Conservation (phyloP, 208 protist species). For the Leishmania arabica region DNA sequence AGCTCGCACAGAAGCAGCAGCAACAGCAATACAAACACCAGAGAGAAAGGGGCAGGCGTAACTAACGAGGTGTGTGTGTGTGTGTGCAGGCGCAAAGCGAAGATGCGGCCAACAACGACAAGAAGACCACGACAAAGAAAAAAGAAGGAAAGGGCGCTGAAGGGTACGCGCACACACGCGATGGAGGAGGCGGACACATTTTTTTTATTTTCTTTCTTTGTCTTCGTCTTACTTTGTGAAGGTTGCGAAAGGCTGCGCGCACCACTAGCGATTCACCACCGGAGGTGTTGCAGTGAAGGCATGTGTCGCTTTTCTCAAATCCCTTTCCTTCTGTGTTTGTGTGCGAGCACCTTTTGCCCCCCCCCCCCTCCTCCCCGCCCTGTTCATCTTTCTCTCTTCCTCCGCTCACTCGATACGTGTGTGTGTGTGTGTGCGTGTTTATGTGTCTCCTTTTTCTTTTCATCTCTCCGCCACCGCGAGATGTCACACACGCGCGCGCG, state of each 20-base stretch:
- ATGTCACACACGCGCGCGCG: neutral
- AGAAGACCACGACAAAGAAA: no score
- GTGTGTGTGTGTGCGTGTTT: neutral
- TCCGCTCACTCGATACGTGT: neutral
- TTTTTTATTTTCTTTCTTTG: neutral
- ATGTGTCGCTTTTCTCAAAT: neutral
- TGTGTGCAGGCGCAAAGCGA: neutral
- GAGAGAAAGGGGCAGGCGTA: constrained; percentile 4
- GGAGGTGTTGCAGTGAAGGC: neutral
- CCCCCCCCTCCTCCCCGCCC: neutral
- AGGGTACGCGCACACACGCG: neutral
- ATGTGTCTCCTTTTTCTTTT: neutral
- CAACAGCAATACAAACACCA: constrained; percentile 16
- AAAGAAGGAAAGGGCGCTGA: neutral
- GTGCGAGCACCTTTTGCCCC: neutral
- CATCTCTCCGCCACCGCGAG: neutral
- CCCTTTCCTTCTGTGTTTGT: neutral
- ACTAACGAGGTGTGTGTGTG: neutral
- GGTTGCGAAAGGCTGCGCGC: neutral
- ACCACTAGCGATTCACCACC: neutral
- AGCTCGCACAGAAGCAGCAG: constrained; percentile 5
- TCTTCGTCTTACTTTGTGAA: neutral
- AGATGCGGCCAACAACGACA: neutral
- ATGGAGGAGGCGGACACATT: neutral
- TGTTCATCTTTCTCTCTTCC: neutral